Evolutionary conservation across 192 early-diverging fungal species (phyloP).

Genomic region (Helicostylum pulchrum): DNA sequence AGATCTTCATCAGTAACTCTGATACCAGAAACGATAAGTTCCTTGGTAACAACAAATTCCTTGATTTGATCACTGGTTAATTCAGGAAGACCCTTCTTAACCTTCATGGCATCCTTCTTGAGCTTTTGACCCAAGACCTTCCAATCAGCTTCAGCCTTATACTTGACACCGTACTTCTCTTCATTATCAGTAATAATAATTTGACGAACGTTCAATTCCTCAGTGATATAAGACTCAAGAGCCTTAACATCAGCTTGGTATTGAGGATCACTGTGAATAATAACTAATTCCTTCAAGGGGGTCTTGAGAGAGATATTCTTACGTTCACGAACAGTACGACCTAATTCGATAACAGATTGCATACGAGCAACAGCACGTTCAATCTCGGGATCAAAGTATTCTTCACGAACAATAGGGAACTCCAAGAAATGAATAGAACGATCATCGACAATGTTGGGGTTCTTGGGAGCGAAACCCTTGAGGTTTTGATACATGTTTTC

Average conservation of each 20-base stretch:
- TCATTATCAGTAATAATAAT: constrained; percentile 90
- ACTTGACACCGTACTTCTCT: constrained; percentile 88
- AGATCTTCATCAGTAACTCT: constrained; percentile 79
- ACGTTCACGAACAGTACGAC: constrained; percentile 86
- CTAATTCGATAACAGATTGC: constrained; percentile 96
- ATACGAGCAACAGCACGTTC: constrained; percentile 93
- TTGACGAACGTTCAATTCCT: constrained; percentile 90
- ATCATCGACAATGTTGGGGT: constrained; percentile 60
- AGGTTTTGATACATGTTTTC: constrained; percentile 98
- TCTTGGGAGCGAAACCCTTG: constrained; percentile 66
- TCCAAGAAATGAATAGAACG: constrained; percentile 92
- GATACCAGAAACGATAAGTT: constrained; percentile 77
- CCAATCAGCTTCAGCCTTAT: constrained; percentile 86
- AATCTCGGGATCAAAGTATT: constrained; percentile 95
- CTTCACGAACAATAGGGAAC: constrained; percentile 89
- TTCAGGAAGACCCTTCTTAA: constrained; percentile 78
- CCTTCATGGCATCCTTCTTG: constrained; percentile 83
- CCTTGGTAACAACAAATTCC: constrained; percentile 65
- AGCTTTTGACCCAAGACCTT: constrained; percentile 87
- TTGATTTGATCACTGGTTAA: constrained; percentile 77
- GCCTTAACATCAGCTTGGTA: constrained; percentile 83
- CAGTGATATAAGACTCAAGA: constrained; percentile 84
- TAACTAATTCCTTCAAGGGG: constrained; percentile 88
- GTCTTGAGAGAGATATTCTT: constrained; percentile 92
- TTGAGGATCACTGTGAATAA: constrained; percentile 83